Percentiles rank a stretch among this genome's conserved stretches.
These are phyloP conservation scores for Apiotrichum domesticum DNA, from an alignment of 1,284 basidiomycete genomes.

Conservation along the genomic window DNA sequence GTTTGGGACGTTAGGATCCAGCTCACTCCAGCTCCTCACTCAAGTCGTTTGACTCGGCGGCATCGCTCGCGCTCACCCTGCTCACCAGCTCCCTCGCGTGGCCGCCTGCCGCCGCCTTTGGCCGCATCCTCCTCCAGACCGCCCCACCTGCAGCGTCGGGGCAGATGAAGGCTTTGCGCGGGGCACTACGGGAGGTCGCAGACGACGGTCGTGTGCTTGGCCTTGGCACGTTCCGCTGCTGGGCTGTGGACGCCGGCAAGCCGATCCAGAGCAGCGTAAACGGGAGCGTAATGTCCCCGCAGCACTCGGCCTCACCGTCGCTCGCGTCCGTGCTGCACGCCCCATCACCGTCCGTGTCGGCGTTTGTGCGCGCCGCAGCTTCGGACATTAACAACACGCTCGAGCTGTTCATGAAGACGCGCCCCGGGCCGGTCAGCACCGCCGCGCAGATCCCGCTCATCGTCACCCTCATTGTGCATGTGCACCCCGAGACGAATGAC, in stretches of 20 bases:
- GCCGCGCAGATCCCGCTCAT: conserved; percentile 50
- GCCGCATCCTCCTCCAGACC: conserved; percentile 78
- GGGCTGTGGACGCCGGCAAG: conserved; percentile 34
- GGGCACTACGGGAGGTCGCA: conserved; percentile 67
- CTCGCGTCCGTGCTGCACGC: conserved; percentile 63
- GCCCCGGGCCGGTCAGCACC: background rate
- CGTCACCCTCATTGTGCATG: conserved; percentile 74
- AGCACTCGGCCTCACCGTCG: conserved; percentile 55
- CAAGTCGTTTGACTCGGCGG: conserved; percentile 62
- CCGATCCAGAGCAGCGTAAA: conserved; percentile 4
- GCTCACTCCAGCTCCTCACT: conserved; percentile 46
- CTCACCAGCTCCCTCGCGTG: conserved; percentile 76
- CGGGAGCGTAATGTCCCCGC: conserved; percentile 49
- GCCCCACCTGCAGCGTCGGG: conserved; percentile 59
- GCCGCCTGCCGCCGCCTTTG: conserved; percentile 68
- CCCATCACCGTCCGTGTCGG: conserved; percentile 41
- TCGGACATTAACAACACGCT: background rate
- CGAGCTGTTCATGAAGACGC: background rate
- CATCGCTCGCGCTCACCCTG: conserved; percentile 66
- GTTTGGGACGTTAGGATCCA: background rate
- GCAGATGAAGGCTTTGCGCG: conserved; percentile 69
- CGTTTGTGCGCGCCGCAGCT: conserved; percentile 1
- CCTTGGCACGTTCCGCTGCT: conserved; percentile 34
- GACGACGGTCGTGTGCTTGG: conserved; percentile 38
- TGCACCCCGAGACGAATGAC: conserved; percentile 62